These are phyloP conservation scores for Forsythia viridissima DNA, from an alignment of 257 asterid species.

Conservation along the genomic window DNA sequence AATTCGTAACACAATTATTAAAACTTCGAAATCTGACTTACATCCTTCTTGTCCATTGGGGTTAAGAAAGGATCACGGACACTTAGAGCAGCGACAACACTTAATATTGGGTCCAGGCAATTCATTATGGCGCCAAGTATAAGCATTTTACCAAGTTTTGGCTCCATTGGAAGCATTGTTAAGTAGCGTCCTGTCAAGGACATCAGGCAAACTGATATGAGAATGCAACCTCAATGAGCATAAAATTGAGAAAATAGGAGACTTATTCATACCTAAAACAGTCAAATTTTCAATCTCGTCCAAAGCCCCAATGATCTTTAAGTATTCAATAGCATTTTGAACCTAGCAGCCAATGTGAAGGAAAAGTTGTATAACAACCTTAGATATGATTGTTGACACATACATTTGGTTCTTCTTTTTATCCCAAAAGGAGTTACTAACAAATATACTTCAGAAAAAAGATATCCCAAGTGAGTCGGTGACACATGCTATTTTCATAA, in stretches of 20 bases:
- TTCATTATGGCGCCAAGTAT: constrained; percentile 79
- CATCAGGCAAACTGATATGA: constrained; percentile 28
- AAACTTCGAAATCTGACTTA: constrained; percentile 42
- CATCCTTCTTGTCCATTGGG: constrained; percentile 93
- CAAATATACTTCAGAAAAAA: constrained; percentile 5
- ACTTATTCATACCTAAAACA: constrained; percentile 59
- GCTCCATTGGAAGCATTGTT: constrained; percentile 95
- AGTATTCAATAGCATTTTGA: constrained; percentile 90
- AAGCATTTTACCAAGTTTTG: constrained; percentile 98
- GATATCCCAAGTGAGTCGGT: not conserved
- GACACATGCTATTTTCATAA: constrained; percentile 20
- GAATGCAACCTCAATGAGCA: constrained; percentile 23
- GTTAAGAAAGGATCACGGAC: constrained; percentile 95
- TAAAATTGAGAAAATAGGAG: constrained; percentile 19
- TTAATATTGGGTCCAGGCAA: constrained; percentile 93
- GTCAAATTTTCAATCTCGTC: constrained; percentile 88
- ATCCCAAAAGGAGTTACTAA: constrained; percentile 1
- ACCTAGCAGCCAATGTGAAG: constrained; percentile 47
- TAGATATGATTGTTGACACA: constrained; percentile 13
- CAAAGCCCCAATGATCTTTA: constrained; percentile 86
- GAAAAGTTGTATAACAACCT: constrained; percentile 18
- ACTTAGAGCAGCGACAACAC: constrained; percentile 84
- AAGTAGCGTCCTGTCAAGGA: constrained; percentile 73
- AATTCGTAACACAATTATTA: not conserved
- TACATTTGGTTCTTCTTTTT: constrained; percentile 9